Conservation (phyloP, 1,284 basidiomycete species). For the Pascua sp. region DNA sequence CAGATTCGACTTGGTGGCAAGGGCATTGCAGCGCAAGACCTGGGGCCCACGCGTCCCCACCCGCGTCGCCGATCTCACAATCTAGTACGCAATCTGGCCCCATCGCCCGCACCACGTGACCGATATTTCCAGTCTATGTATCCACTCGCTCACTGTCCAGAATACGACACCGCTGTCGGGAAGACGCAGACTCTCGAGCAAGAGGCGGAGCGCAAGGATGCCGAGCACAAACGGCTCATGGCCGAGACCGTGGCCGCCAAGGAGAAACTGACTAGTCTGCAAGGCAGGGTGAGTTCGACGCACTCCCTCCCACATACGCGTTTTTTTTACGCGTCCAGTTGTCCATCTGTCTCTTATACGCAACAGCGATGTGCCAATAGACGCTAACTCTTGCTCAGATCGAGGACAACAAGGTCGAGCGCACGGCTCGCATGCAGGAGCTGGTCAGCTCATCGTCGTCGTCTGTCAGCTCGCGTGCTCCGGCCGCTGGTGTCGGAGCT, state of each 20-base stretch:
- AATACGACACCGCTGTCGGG: slow-evolving; percentile 30
- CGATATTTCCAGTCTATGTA: not conserved
- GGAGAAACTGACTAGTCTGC: slow-evolving; percentile 24
- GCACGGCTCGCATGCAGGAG: slow-evolving; percentile 20
- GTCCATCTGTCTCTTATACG: not conserved
- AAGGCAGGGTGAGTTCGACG: slow-evolving; percentile 20
- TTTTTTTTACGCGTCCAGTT: not conserved
- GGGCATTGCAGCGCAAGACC: too few species aligned
- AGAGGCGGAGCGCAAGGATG: slow-evolving; percentile 21
- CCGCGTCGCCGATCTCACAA: too few species aligned
- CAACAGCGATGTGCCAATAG: not conserved
- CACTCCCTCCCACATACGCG: not conserved
- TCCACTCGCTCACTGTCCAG: slow-evolving; percentile 8
- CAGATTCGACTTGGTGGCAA: too few species aligned
- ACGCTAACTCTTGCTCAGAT: slow-evolving; percentile 5
- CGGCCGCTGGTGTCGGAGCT: slow-evolving; percentile 2
- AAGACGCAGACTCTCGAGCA: slow-evolving; percentile 25
- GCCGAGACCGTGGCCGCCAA: slow-evolving; percentile 30
- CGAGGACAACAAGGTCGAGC: slow-evolving; percentile 17
- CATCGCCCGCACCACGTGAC: not conserved
- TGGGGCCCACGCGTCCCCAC: too few species aligned
- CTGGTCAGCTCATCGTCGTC: slow-evolving; percentile 6
- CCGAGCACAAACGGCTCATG: slow-evolving; percentile 23
- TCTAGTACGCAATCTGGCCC: too few species aligned
- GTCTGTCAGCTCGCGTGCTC: not conserved